Base-by-base conservation (phyloP, 495 filamentous ascomycete species). In the Hypoxylon crocopeplum region DNA sequence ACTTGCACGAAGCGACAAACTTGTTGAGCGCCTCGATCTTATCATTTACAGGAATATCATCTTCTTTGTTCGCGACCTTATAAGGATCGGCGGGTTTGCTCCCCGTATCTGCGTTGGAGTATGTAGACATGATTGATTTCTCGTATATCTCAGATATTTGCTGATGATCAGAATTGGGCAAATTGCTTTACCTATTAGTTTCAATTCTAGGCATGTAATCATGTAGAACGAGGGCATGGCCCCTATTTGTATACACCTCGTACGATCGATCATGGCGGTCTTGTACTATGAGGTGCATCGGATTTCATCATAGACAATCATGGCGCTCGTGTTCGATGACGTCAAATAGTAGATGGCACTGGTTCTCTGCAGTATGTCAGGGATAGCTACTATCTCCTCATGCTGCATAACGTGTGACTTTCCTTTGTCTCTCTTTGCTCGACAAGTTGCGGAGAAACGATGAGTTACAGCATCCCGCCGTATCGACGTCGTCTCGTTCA, bases 11-110 rank as follows among this genome's bases (percentile, higher is more conserved):
- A 3, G 79, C 72, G 65, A 89, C 80, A 76, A 96, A 93, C 3
- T 76, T 66, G 55, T 77, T 70, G 15, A 96, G 81, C 44, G 89
- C 91, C 41, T 90, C 83, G 47, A 96, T 82, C 77, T 95, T 96
- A 48, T 92, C 83, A 38, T 86, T 79, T 19, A 92, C 70, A 6
- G 84, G 75, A 0, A 83, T 74, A 7, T 89, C 75, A n/a, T 68
- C 76, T 44, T 86, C 81, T 21, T 79, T 68, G 73, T 90, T 95
- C 72, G 86, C 85, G 50, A 76, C 69, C 67, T 83, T 92, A 80
- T 94, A 96, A 0, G 91, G 92, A 72, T 97, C 93, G 42, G 87
- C 73, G 7, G 71, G 69, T 68, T 77, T 77, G 60, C 47, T 72
- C 47, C 79, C 82, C 21, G 82, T 84, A 47, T 80, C 74, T 42